phyloP scores from a whole-genome alignment of 176 grass and related monocot genomes.

The Carex pumila region DNA sequence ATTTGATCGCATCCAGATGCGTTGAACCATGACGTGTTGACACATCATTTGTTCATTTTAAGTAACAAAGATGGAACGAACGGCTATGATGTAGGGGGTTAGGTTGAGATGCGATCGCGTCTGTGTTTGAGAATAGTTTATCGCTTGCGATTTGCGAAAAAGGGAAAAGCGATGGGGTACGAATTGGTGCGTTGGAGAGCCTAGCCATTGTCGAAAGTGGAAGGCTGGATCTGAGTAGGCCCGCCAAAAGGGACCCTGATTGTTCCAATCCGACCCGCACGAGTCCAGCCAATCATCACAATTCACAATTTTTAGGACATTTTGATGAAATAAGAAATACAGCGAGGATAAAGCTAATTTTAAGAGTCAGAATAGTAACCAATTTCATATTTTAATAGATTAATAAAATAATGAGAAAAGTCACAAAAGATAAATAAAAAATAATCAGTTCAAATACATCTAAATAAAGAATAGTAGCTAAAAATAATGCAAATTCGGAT shows the following conservation, averaged over 20 bases:
- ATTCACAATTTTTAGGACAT: too few relatives aligned
- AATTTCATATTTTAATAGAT: too few relatives aligned
- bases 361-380: too few relatives aligned
- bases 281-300: not conserved
- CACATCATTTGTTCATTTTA: not conserved
- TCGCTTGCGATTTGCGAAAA: not conserved
- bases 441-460: too few relatives aligned
- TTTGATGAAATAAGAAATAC: too few relatives aligned
- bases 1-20: not conserved
- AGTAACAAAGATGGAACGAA: not conserved
- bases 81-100: not conserved
- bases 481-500: too few relatives aligned
- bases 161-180: not conserved
- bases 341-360: too few relatives aligned
- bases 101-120: not conserved
- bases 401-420: too few relatives aligned
- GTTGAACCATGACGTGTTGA: not conserved
- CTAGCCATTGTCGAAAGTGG: not conserved
- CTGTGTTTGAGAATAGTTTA: not conserved
- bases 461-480: too few relatives aligned
- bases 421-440: too few relatives aligned
- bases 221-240: not conserved
- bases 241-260: not conserved
- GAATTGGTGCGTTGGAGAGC: not conserved
- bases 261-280: not conserved